These are phyloP conservation scores for Mollisiaceae sp. DNA, from an alignment of 2,329 filamentous ascomycete genomes.

Conservation along the genomic window DNA sequence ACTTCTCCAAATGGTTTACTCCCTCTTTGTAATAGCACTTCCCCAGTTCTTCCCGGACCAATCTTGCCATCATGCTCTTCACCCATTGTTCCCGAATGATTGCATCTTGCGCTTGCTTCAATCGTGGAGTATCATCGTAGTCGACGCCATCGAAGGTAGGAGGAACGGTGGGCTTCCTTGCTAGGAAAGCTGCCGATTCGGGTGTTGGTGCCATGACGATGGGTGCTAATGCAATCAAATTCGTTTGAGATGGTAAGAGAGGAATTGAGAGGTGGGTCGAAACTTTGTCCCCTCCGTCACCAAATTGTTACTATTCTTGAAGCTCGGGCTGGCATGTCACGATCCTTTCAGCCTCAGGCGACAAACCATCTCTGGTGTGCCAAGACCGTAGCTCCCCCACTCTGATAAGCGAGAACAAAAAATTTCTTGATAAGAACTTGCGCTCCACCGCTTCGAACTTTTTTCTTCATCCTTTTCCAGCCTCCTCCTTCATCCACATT, in stretches of 20 bases:
- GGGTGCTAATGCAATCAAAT: neutral
- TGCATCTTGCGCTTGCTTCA: conserved; percentile 84
- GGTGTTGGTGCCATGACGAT: conserved; percentile 72
- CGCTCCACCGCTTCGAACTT: conserved; percentile 30
- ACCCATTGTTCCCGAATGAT: conserved; percentile 89
- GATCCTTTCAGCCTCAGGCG: conserved; percentile 7
- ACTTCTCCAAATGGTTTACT: conserved; percentile 89
- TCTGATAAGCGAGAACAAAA: conserved; percentile 34
- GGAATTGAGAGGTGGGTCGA: conserved; percentile 11
- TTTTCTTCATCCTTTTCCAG: conserved; percentile 28
- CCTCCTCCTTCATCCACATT: conserved; percentile 20
- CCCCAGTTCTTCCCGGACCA: conserved; percentile 81
- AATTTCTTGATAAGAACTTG: conserved; percentile 39
- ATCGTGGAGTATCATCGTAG: conserved; percentile 79
- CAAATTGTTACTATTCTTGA: conserved; percentile 12
- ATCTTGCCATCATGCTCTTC: conserved; percentile 83
- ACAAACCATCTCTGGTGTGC: conserved; percentile 6
- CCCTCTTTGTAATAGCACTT: conserved; percentile 87
- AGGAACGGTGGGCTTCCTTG: conserved; percentile 81
- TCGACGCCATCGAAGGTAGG: conserved; percentile 87
- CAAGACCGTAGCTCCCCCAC: conserved; percentile 17
- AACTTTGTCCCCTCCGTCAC: conserved; percentile 6
- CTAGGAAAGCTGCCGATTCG: conserved; percentile 81
- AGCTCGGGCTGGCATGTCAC: conserved; percentile 2
- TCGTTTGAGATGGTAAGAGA: neutral